These are phyloP conservation scores for Suhomyces choctaworum DNA, from an alignment of 1,139 yeast genomes.

Conservation along the genomic window DNA sequence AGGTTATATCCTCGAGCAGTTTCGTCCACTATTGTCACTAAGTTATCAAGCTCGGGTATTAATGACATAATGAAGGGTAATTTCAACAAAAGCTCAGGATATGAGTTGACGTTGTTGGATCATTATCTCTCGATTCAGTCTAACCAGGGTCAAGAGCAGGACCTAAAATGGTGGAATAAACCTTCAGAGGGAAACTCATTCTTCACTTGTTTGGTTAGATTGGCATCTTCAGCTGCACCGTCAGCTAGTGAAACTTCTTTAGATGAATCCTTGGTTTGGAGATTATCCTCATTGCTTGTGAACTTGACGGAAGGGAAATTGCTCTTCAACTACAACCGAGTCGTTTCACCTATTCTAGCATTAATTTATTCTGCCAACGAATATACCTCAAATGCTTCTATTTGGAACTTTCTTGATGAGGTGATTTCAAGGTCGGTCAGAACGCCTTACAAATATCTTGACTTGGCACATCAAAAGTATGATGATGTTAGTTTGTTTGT, in stretches of 20 bases:
- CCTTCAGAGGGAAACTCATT: slow-evolving; percentile 48
- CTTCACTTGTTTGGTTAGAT: slow-evolving; percentile 58
- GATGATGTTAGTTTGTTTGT: slow-evolving; percentile 61
- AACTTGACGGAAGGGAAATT: slow-evolving; percentile 26
- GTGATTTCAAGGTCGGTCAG: slow-evolving; percentile 65
- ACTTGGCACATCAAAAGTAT: slow-evolving; percentile 47
- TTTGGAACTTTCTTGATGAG: slow-evolving; percentile 71
- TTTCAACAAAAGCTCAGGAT: slow-evolving; percentile 35
- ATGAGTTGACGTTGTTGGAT: slow-evolving; percentile 57
- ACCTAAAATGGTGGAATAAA: slow-evolving; percentile 67
- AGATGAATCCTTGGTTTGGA: slow-evolving; percentile 21
- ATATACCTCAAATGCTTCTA: slow-evolving; percentile 1
- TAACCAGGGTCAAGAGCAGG: slow-evolving; percentile 35
- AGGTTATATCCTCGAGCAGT: slow-evolving; percentile 20
- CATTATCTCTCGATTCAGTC: slow-evolving; percentile 43
- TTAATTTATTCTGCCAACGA: slow-evolving; percentile 39
- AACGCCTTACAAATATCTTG: slow-evolving; percentile 83
- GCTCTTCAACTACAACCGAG: slow-evolving; percentile 48
- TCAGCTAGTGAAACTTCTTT: slow-evolving; percentile 22
- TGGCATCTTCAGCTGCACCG: slow-evolving; percentile 39
- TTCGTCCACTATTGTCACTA: slow-evolving; percentile 16
- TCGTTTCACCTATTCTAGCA: slow-evolving; percentile 46
- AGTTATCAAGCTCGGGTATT: slow-evolving; percentile 24
- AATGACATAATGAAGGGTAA: slow-evolving; percentile 20
- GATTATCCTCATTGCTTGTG: slow-evolving; percentile 26